Percentiles rank a stretch among this genome's conserved stretches.
phyloP scores from a whole-genome alignment of 1,139 yeast genomes.

The Eremothecium cymbalariae region DNA sequence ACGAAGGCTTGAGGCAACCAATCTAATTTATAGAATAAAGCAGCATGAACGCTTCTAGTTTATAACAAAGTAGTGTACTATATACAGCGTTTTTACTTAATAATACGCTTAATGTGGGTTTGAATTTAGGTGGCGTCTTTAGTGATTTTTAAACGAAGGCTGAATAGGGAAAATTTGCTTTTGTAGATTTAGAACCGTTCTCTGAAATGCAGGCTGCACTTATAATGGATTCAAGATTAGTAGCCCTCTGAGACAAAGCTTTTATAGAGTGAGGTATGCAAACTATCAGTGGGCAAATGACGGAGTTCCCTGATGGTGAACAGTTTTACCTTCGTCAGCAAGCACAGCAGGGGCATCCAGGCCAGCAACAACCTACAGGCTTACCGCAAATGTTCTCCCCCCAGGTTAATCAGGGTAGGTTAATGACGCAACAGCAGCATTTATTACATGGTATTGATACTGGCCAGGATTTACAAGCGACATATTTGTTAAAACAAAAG shows the following conservation, averaged over 20 bases:
- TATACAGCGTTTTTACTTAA: no score
- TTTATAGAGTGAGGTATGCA: slow-evolving; percentile 15
- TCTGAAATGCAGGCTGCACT: no score
- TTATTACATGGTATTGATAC: slow-evolving; percentile 16
- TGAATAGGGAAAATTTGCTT: no score
- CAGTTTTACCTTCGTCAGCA: slow-evolving; percentile 16
- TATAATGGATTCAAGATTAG: no score
- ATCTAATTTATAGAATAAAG: no score
- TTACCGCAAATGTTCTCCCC: slow-evolving; percentile 27
- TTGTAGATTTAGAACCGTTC: no score
- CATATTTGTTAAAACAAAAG: slow-evolving; percentile 25
- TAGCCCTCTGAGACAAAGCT: no score
- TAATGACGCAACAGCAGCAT: slow-evolving; percentile 22
- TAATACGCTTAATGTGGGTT: no score
- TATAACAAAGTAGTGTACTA: slow-evolving; percentile 1
- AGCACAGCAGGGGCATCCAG: slow-evolving; percentile 14
- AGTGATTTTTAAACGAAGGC: no score
- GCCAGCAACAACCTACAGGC: slow-evolving; percentile 19
- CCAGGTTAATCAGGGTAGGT: slow-evolving; percentile 21
- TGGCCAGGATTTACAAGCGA: slow-evolving; percentile 16
- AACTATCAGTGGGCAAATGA: slow-evolving; percentile 23
- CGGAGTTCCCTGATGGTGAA: slow-evolving; percentile 24
- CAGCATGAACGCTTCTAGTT: no score
- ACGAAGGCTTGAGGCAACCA: neutral
- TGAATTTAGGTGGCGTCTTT: no score